phyloP scores from a whole-genome alignment of 1,284 basidiomycete genomes.

The Marasmius tenuissimus region DNA sequence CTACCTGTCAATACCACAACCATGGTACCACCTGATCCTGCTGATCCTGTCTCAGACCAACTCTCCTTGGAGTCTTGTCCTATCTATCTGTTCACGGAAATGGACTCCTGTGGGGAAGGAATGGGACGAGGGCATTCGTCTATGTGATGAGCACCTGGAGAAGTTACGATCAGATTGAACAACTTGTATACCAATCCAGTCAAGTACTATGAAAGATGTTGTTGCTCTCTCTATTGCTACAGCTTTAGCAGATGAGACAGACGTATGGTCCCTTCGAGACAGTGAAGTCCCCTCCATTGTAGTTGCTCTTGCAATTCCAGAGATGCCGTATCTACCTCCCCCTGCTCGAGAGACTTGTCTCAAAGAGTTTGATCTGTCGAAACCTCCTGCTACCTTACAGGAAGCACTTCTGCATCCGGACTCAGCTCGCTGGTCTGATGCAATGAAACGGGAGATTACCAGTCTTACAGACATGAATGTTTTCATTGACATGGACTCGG shows the following conservation, averaged over 20 bases:
- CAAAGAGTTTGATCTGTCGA: background rate
- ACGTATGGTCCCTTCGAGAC: too few relatives aligned
- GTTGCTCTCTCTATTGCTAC: background rate
- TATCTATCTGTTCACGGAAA: background rate
- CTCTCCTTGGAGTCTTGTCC: background rate
- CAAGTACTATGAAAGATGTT: background rate
- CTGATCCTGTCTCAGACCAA: background rate
- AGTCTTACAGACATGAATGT: background rate
- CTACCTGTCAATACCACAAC: background rate
- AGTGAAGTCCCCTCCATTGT: too few relatives aligned
- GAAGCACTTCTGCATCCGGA: conserved; percentile 1
- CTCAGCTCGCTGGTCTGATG: background rate
- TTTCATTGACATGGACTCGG: background rate
- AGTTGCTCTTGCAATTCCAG: background rate
- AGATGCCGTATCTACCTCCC: background rate
- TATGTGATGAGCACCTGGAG: background rate
- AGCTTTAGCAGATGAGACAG: background rate
- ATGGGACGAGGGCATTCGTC: background rate
- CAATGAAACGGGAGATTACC: background rate
- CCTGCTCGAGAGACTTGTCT: background rate
- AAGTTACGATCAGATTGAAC: background rate
- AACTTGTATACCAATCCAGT: background rate
- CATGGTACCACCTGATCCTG: background rate
- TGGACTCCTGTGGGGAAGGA: background rate
- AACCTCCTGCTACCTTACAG: background rate